These are phyloP conservation scores for Hirsutella rhossiliensis DNA, from an alignment of 2,329 filamentous ascomycete genomes.

Conservation along the genomic window DNA sequence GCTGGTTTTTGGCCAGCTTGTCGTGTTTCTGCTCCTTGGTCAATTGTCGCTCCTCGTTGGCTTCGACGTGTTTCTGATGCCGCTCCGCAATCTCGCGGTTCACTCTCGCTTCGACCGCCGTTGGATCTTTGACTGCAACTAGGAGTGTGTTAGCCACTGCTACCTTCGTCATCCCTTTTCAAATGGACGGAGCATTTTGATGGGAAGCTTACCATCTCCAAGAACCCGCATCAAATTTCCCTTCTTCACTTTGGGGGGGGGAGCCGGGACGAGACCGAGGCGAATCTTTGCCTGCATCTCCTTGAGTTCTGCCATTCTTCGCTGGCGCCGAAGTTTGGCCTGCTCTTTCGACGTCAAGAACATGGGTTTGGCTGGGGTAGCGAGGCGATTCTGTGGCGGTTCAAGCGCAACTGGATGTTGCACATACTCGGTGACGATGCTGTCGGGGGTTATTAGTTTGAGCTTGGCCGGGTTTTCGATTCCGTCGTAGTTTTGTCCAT, in stretches of 20 bases:
- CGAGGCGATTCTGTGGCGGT: slow-evolving; percentile 78
- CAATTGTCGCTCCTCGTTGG: slow-evolving; percentile 77
- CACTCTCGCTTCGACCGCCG: slow-evolving; percentile 88
- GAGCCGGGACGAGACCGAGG: slow-evolving; percentile 77
- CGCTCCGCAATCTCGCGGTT: slow-evolving; percentile 88
- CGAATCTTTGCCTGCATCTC: slow-evolving; percentile 95
- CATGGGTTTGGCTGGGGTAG: slow-evolving; percentile 74
- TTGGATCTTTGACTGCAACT: slow-evolving; percentile 79
- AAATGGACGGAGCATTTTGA: background rate
- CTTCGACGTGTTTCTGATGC: slow-evolving; percentile 60
- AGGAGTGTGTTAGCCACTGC: background rate
- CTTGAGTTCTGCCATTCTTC: slow-evolving; percentile 84
- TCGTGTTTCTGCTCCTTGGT: slow-evolving; percentile 79
- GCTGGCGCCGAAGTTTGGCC: slow-evolving; percentile 78
- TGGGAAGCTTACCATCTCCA: slow-evolving; percentile 52
- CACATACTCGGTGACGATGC: slow-evolving; percentile 80
- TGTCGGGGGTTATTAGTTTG: slow-evolving; percentile 67
- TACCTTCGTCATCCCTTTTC: background rate
- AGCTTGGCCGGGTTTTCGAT: slow-evolving; percentile 53
- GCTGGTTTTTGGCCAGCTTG: slow-evolving; percentile 73
- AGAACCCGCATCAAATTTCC: slow-evolving; percentile 95
- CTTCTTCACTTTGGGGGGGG: slow-evolving; percentile 93
- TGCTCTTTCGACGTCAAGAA: slow-evolving; percentile 85
- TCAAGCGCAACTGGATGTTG: slow-evolving; percentile 88
- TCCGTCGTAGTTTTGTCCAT: slow-evolving; percentile 61